phyloP scores from a whole-genome alignment of 176 grass and related monocot species.

The Carex myosuroides region DNA sequence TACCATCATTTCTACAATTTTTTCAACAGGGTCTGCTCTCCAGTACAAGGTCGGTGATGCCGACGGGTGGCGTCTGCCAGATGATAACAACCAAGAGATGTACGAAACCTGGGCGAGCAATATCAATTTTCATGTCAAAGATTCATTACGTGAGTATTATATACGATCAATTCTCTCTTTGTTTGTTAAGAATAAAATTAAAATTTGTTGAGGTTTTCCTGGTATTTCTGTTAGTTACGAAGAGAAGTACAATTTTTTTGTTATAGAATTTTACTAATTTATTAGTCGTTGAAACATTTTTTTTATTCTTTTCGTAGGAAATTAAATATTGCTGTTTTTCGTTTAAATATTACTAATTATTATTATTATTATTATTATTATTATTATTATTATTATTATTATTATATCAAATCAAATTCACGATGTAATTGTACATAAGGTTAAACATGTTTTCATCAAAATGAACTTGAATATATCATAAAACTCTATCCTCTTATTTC shows the following conservation, averaged over 20 bases:
- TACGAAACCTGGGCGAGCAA: constrained; percentile 57
- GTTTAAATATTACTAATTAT: too few relatives aligned
- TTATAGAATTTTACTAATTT: not conserved
- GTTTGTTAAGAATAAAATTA: not conserved
- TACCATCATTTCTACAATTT: not conserved
- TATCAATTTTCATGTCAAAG: constrained; percentile 43
- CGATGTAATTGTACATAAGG: not conserved
- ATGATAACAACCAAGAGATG: constrained; percentile 22
- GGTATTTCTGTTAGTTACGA: not conserved
- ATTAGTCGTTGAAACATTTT: not conserved
- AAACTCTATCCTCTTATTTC: not conserved
- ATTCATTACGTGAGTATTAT: constrained; percentile 39
- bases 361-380: too few relatives aligned
- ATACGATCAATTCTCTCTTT: not conserved
- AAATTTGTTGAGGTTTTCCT: not conserved
- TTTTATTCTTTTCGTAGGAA: not conserved
- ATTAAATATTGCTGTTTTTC: not conserved
- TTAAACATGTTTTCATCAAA: not conserved
- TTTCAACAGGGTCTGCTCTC: not conserved
- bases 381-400: not conserved
- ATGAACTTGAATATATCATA: not conserved
- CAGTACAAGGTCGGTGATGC: constrained; percentile 55
- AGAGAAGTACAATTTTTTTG: not conserved
- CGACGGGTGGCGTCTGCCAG: constrained; percentile 57
- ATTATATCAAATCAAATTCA: not conserved